Evolutionary conservation across 2,329 filamentous ascomycete genomes (phyloP), one percentile per base, ranked within the genome.

Genomic region (Bimuria novae-zelandiae): DNA sequence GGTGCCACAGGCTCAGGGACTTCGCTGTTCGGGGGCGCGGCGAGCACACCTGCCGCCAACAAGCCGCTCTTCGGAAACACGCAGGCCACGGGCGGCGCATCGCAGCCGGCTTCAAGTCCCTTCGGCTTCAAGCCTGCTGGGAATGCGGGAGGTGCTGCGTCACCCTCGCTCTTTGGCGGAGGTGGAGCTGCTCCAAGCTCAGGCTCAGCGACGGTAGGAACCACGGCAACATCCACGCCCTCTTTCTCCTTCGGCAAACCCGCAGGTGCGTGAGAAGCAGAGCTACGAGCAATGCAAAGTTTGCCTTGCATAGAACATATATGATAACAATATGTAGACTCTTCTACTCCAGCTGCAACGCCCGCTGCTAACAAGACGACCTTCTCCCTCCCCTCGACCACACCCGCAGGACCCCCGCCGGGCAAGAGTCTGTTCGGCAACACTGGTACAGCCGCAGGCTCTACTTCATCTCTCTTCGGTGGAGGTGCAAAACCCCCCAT

Each of bases 281-380:
- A 30, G 6, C 6, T 27, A 5, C 39, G 3, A 11, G n/a, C n/a
- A 3, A 1, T 42, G 23, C 27, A 4, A 29, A 7, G 21, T 8
- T 33, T 27, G 19, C 17, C 42, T 12, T 1, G 4, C 14, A 51
- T 19, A 7, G n/a, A 21, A 22, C 14, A 16, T 32, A 16, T n/a
- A 50, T n/a, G 36, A 36, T 30, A 25, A 40, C 29, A 17, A 4
- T 21, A 22, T n/a, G 32, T 17, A 49, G 52, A 41, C 65, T 62
- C 56, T 35, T 64, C 62, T 16, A 63, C 65, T 16, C 61, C 65
- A 35, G 51, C 67, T 56, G 70, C 69, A 10, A 75, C 72, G 2
- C 71, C 72, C 11, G 69, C 72, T 11, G 40, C 66, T 16, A 69
- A 60, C 36, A 75, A 75, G 58, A 70, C 74, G 58, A 70, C 74